Base-by-base conservation (phyloP, 1,284 basidiomycete species). In the Ganoderma boninense region DNA sequence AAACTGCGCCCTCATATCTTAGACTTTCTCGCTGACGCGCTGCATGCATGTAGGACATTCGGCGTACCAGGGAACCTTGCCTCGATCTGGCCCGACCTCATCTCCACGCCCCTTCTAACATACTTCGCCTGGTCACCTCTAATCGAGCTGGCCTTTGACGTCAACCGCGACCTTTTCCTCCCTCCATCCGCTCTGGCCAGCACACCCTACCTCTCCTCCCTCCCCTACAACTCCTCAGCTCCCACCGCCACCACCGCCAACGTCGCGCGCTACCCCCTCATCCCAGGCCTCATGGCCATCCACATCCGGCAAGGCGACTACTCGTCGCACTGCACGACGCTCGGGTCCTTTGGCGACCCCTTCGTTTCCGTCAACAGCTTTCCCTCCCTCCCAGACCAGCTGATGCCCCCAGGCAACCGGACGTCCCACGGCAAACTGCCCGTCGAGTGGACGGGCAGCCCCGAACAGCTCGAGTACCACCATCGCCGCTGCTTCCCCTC, bases 251-350 rank as follows among this genome's bases (percentile, higher is more conserved):
- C 54, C 4, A 29, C 29, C 29, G 2, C 14, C 6, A 57, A 57
- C 14, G 54, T 29, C 54, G 29, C 11, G 32, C 29, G 54, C 29
- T 57, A 57, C 14, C 54, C 54, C 14, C 54, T 69, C 40, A 74
- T 84, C 38, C 77, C 79, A 0, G 86, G 85, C 23, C 79, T 89
- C 2, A 79, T 92, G 23, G 90, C 85, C 1, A 75, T 92, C 5
- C 90, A 92, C 74, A 74, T 92, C 26, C 87, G 91, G 6, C 82
- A 89, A 43, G 91, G 91, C 7, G 90, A 92, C 77, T 92, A 85
- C 74, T 73, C 80, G 54, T 77, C 79, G 8, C 89, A 91, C 72
- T 92, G 90, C 72, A 52, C 71, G 0, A 75, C 82, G 69, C 84
- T 91, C 56, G 83, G 82, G 0, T 73, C 79, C n/a, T 87, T 83